These are phyloP conservation scores for Lizonia empirigonia DNA, from an alignment of 2,329 filamentous ascomycete genomes.

Conservation along the genomic window DNA sequence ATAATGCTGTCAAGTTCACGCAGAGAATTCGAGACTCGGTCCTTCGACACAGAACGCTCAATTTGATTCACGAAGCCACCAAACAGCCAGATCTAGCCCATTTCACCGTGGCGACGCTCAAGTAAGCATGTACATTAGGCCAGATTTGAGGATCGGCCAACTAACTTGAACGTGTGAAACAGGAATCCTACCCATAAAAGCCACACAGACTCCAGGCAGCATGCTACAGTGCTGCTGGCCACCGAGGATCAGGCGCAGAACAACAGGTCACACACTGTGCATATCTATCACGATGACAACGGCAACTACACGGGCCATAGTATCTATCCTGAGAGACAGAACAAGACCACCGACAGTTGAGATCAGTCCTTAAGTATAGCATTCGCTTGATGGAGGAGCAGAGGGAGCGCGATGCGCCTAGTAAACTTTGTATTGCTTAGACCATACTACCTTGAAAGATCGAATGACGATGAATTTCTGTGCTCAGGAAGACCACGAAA, in stretches of 20 bases:
- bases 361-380: no score
- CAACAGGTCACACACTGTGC: not conserved
- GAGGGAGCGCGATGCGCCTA: no score
- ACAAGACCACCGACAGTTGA: not conserved
- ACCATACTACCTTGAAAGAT: no score
- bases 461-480: no score
- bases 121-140: not conserved
- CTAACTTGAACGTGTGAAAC: not conserved
- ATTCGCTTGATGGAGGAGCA: no score
- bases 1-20: not conserved
- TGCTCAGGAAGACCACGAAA: no score
- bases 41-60: not conserved
- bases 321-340: not conserved
- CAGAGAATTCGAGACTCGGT: not conserved
- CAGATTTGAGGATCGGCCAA: not conserved
- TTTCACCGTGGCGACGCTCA: not conserved
- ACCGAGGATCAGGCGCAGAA: not conserved
- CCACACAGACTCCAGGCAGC: not conserved
- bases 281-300: not conserved
- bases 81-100: not conserved
- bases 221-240: not conserved
- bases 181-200: not conserved
- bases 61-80: not conserved
- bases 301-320: not conserved
- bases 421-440: no score